These are phyloP conservation scores for Suillus occidentalis DNA, from an alignment of 768 basidiomycete genomes.

Conservation along the genomic window DNA sequence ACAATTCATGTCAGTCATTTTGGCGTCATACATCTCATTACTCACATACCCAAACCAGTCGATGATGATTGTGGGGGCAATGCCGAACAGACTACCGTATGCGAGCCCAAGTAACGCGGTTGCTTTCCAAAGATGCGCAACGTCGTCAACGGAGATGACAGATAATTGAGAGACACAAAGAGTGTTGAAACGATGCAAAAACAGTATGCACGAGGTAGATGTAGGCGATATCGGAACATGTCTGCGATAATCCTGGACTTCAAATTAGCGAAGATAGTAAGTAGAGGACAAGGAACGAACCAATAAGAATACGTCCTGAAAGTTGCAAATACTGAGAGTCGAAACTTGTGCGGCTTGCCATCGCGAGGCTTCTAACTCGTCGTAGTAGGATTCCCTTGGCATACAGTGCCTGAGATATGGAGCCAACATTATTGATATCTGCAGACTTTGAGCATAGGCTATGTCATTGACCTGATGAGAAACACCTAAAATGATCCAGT, in stretches of 20 bases:
- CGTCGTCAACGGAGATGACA: conserved; percentile 53
- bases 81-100: conserved; percentile 73
- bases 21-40: conserved; percentile 15
- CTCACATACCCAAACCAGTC: conserved; percentile 91
- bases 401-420: conserved; percentile 69
- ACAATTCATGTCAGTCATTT: neutral
- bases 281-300: conserved; percentile 32
- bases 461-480: neutral
- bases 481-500: conserved; percentile 71
- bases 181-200: conserved; percentile 63
- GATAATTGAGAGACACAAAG: conserved; percentile 70
- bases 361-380: conserved; percentile 62
- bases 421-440: conserved; percentile 89
- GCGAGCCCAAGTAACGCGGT: conserved; percentile 40
- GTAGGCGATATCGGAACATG: conserved; percentile 53
- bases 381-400: conserved; percentile 61
- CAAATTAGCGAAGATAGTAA: neutral
- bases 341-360: conserved; percentile 90
- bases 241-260: conserved; percentile 66
- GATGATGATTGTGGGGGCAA: conserved; percentile 72
- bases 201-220: conserved; percentile 66
- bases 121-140: conserved; percentile 62
- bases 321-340: conserved; percentile 79
- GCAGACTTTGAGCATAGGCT: conserved; percentile 7
- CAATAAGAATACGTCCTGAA: conserved; percentile 75